phyloP scores from a whole-genome alignment of 2,329 filamentous ascomycete species.

The Trichoderma sp. region DNA sequence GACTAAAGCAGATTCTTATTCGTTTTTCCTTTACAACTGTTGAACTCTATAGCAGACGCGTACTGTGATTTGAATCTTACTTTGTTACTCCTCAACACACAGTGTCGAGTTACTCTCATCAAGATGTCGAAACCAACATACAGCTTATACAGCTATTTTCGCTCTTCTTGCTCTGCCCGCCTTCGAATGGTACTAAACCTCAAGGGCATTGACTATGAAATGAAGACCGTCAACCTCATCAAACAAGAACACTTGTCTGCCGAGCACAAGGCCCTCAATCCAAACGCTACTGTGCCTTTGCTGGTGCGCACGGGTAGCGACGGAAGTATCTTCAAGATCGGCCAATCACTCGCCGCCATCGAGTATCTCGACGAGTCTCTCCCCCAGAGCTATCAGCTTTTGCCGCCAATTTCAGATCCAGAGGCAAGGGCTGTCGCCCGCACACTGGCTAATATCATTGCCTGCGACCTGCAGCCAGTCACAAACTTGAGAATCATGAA shows the following conservation, averaged over 20 bases:
- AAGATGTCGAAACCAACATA: constrained; percentile 36
- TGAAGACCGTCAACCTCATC: constrained; percentile 57
- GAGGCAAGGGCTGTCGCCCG: constrained; percentile 54
- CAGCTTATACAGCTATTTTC: constrained; percentile 62
- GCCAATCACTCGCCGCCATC: constrained; percentile 62
- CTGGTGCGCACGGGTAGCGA: constrained; percentile 46
- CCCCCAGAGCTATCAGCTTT: constrained; percentile 45
- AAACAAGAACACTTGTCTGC: constrained; percentile 54
- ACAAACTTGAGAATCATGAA: constrained; percentile 61
- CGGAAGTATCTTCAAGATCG: constrained; percentile 47
- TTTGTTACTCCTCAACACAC: background rate
- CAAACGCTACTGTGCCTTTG: constrained; percentile 58
- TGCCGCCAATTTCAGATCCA: constrained; percentile 53
- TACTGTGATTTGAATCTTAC: too few species aligned
- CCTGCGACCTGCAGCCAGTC: constrained; percentile 62
- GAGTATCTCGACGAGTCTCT: constrained; percentile 64
- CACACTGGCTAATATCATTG: constrained; percentile 58
- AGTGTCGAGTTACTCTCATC: background rate
- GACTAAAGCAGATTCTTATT: too few species aligned
- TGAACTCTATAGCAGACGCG: background rate
- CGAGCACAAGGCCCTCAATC: constrained; percentile 54
- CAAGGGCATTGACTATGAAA: constrained; percentile 55
- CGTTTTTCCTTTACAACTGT: too few species aligned
- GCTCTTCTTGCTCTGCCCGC: constrained; percentile 65
- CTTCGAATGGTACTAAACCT: constrained; percentile 62